Evolutionary conservation across 495 filamentous ascomycete genomes (phyloP), one percentile per base, ranked within the genome.

Genomic region (Rhypophila decipiens): DNA sequence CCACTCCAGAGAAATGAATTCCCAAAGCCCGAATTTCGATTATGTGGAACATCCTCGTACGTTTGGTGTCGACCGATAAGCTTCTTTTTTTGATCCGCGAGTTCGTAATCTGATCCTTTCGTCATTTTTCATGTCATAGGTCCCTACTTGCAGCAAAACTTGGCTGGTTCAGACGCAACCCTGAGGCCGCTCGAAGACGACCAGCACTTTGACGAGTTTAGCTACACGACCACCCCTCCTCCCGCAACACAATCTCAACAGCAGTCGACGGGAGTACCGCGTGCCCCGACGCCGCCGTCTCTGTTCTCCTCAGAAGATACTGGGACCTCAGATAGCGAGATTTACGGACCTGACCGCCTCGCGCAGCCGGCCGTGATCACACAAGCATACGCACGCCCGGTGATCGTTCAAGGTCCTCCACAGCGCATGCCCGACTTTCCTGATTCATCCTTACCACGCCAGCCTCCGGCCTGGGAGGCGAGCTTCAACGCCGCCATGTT

Each of bases 321-420:
- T 39, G 65, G 68, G 44, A 40, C 60, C 11, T 67, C 69, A 21
- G 58, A 67, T 24, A 53, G 60, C 38, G 65, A 69, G 44, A 41
- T 62, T 12, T 63, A 68, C 52, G 63, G 61, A 3, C 57, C 60
- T 5, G 64, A 65, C 22, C 56, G 62, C 31, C 57, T 61, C 19
- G 63, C 56, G 51, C 60, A 53, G 4, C 51, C 59, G 24, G 59
- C 50, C 27, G 35, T 61, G 51, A 37, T 59, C 8, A 49, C 61
- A 20, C 49, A 59, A 3, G 51, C 61, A 43, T 36, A 58, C 57
- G 37, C 62, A 38, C 58, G 61, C 51, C 58, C 57, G 51, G 50
- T 63, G 51, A 27, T 60, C 47, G 19, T 68, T 24, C 51, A 58
- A 33, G 58, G 55, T 24, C 54, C 58, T 2, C 37, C 52, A 36